phyloP scores from a whole-genome alignment of 768 basidiomycete genomes.

The Mycena chlorophos region DNA sequence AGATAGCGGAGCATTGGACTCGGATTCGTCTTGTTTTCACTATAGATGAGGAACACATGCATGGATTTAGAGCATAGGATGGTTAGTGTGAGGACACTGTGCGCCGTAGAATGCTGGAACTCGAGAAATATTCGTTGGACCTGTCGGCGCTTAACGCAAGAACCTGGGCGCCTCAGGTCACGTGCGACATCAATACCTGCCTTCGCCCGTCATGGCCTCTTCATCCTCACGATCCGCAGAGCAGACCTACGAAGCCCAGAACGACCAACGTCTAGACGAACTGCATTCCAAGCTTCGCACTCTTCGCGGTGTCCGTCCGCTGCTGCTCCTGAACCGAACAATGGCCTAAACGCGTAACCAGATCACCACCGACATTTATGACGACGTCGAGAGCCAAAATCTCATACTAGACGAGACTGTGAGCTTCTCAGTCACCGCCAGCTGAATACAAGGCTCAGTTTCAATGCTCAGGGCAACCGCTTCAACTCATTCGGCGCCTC shows the following conservation, averaged over 20 bases:
- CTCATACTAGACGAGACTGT: slow-evolving; percentile 75
- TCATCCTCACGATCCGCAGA: slow-evolving; percentile 51
- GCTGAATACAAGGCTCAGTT: not conserved
- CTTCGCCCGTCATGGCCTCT: slow-evolving; percentile 29
- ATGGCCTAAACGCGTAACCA: slow-evolving; percentile 29
- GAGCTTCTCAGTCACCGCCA: slow-evolving; percentile 24
- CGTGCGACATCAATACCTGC: not conserved
- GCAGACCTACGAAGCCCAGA: slow-evolving; percentile 81
- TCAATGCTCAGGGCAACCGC: slow-evolving; percentile 53
- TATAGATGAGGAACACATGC: too few relatives aligned
- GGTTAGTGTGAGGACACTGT: too few relatives aligned
- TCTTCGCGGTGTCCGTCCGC: slow-evolving; percentile 64
- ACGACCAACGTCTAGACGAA: slow-evolving; percentile 81
- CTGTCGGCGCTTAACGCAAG: not conserved
- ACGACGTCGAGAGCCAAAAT: slow-evolving; percentile 84
- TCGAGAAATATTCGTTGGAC: not conserved
- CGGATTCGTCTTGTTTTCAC: too few relatives aligned
- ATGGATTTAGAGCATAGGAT: too few relatives aligned
- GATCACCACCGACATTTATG: slow-evolving; percentile 88
- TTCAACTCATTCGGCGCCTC: slow-evolving; percentile 66
- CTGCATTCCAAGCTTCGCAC: slow-evolving; percentile 84
- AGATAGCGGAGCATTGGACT: not conserved
- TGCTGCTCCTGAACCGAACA: not conserved
- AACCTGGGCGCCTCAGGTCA: not conserved
- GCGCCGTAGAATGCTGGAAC: too few relatives aligned